A percentile compares a stretch with the other conserved stretches of the same genome.
phyloP scores from a whole-genome alignment of 257 asterid genomes.

The Vinca minor region DNA sequence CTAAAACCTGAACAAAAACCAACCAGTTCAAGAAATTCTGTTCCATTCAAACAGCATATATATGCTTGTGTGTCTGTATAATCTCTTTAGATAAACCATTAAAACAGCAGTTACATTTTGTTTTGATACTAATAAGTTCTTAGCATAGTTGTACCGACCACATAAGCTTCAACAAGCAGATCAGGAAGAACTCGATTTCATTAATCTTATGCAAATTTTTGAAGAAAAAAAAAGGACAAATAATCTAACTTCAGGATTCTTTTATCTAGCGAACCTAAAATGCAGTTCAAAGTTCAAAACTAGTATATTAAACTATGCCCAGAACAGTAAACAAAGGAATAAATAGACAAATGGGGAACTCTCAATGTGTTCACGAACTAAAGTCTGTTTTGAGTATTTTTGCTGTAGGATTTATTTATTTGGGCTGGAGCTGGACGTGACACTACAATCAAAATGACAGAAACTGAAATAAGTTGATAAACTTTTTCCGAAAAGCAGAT shows the following conservation, averaged over 20 bases:
- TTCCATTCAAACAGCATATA: too few relatives aligned
- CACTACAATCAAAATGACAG: not conserved
- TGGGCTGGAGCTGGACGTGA: not conserved
- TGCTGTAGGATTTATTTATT: not conserved
- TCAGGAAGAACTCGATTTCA: not conserved
- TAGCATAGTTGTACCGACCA: not conserved
- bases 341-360: not conserved
- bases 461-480: not conserved
- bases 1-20: constrained; percentile 57
- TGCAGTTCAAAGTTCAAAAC: not conserved
- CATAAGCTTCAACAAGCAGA: not conserved
- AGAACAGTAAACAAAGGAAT: too few relatives aligned
- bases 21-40: constrained; percentile 14
- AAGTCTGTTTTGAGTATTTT: not conserved
- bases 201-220: not conserved
- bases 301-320: not conserved
- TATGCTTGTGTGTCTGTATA: too few relatives aligned
- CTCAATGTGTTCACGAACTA: not conserved
- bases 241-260: not conserved
- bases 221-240: not conserved
- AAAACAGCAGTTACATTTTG: not conserved
- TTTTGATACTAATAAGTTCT: not conserved
- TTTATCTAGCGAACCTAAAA: not conserved
- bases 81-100: too few relatives aligned
- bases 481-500: not conserved